Evolutionary conservation across 331 rosid species (phyloP).

Genomic region (Prunus yedoensis): DNA sequence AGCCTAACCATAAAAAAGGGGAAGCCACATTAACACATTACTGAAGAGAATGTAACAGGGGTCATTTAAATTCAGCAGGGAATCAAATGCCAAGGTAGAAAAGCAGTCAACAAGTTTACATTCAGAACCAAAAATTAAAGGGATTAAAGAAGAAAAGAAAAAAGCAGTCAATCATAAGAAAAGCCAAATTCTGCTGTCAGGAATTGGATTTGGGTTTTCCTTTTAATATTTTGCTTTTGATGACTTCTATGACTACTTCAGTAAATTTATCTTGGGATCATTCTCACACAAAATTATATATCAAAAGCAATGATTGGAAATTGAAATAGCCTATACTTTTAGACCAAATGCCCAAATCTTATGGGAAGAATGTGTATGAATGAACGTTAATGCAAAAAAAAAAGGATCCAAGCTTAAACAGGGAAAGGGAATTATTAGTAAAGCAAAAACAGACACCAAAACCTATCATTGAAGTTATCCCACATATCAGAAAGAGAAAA

Average conservation of each 20-base stretch:
- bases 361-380: conserved; percentile 27
- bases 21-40: background rate
- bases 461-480: conserved; percentile 20
- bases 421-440: conserved; percentile 26
- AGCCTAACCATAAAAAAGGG: background rate
- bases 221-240: conserved; percentile 56
- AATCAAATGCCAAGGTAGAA: conserved; percentile 42
- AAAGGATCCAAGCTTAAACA: conserved; percentile 42
- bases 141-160: conserved; percentile 27
- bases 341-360: conserved; percentile 43
- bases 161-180: conserved; percentile 82
- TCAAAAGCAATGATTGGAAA: conserved; percentile 81
- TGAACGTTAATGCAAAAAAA: conserved; percentile 21
- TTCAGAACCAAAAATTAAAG: conserved; percentile 28
- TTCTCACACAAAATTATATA: conserved; percentile 53
- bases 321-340: conserved; percentile 63
- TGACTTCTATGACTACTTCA: conserved; percentile 70
- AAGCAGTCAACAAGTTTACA: conserved; percentile 60
- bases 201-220: conserved; percentile 40
- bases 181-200: conserved; percentile 53
- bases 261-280: conserved; percentile 65
- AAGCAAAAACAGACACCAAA: conserved; percentile 29
- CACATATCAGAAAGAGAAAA: conserved; percentile 7
- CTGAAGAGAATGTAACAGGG: conserved; percentile 4
- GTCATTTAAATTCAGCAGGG: conserved; percentile 10